These are phyloP conservation scores for Lentinula sp. DNA, from an alignment of 768 basidiomycete species.

Conservation along the genomic window DNA sequence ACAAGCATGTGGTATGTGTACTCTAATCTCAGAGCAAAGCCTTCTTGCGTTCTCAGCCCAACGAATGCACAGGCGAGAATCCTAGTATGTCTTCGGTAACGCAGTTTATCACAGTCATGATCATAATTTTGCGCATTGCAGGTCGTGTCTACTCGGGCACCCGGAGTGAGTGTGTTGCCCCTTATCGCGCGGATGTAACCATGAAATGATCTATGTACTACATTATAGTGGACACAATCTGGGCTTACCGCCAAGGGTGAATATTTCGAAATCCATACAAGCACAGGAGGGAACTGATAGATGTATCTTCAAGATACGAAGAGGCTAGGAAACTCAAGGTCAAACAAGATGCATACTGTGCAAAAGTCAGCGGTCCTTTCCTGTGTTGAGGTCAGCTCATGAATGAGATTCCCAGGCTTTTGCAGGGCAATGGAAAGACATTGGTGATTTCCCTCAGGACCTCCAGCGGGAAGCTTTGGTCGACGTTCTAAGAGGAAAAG, in stretches of 20 bases:
- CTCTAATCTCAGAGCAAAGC: not conserved
- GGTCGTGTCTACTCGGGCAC: constrained; percentile 40
- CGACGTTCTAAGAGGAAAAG: constrained; percentile 70
- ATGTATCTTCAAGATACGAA: constrained; percentile 36
- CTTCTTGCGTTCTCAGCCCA: not conserved
- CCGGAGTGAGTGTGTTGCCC: not conserved
- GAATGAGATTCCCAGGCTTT: constrained; percentile 20
- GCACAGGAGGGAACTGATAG: constrained; percentile 7
- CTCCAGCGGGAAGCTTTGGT: constrained; percentile 72
- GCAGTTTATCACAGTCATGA: constrained; percentile 6
- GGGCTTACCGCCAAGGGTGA: constrained; percentile 57
- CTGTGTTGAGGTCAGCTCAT: not conserved
- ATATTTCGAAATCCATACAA: not conserved
- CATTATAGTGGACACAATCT: constrained; percentile 47
- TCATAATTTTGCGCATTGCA: constrained; percentile 13
- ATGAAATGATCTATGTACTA: not conserved
- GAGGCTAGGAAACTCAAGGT: constrained; percentile 56
- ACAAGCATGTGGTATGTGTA: constrained; percentile 39
- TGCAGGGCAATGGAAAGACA: constrained; percentile 37
- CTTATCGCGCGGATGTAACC: not conserved
- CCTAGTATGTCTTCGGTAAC: constrained; percentile 44
- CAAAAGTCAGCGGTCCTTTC: not conserved
- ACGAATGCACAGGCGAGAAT: constrained; percentile 39
- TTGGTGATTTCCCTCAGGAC: constrained; percentile 57
- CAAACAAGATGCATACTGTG: constrained; percentile 60